phyloP scores from a whole-genome alignment of 768 basidiomycete genomes.

The Cystofilobasidium macerans region DNA sequence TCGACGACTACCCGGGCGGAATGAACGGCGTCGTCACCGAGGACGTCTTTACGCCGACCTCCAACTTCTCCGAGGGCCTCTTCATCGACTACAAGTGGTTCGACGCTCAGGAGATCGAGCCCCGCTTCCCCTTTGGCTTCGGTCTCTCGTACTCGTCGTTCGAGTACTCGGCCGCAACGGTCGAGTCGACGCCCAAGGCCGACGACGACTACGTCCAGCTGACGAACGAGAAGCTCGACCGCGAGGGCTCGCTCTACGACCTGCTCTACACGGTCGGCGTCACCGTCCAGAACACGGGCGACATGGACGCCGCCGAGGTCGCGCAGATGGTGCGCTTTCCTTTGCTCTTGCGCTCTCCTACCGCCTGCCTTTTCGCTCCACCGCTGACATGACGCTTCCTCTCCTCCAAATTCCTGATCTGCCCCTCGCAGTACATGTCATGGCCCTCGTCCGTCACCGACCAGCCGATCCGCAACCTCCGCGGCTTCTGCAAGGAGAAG shows the following conservation, averaged over 20 bases:
- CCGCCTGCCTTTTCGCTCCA: too few species aligned
- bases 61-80: constrained; percentile 18
- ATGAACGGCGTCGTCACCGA: constrained; percentile 5
- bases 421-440: constrained; percentile 17
- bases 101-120: constrained; percentile 44
- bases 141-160: constrained; percentile 33
- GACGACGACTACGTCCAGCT: constrained; percentile 34
- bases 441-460: constrained; percentile 18
- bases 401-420: too few species aligned
- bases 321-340: constrained; percentile 36
- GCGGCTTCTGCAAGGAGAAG: constrained; percentile 20
- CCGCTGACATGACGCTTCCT: not conserved
- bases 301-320: constrained; percentile 36
- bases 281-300: constrained; percentile 38
- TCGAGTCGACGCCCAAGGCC: constrained; percentile 28
- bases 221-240: constrained; percentile 36
- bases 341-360: not conserved
- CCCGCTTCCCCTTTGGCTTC: constrained; percentile 35
- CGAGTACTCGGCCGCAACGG: constrained; percentile 30
- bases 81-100: constrained; percentile 27
- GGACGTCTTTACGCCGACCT: constrained; percentile 14
- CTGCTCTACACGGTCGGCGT: constrained; percentile 31
- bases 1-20: constrained; percentile 47
- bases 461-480: constrained; percentile 9
- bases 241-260: constrained; percentile 35